Base-by-base conservation (phyloP, 768 basidiomycete genomes). In the Boletus vinaceobasis region DNA sequence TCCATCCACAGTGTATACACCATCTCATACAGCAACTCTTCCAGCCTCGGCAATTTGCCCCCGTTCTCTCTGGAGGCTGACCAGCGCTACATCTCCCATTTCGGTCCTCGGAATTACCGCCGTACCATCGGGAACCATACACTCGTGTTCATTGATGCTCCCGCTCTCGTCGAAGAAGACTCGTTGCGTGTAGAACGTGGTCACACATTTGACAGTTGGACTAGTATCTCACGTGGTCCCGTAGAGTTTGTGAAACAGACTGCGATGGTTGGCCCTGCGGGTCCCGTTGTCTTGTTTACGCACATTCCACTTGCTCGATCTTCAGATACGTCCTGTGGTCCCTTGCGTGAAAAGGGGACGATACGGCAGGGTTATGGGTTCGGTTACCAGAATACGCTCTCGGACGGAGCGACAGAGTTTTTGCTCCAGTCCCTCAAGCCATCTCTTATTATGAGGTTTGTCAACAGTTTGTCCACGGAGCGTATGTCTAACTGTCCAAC, bases 281-380 rank as follows among this genome's bases (percentile, higher is more conserved):
- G 77, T 35, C 86, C 88, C 0, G 70, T 80, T n/a, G 74, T 95
- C 21, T 74, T 96, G 29, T 82, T 97, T 54, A 87, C 82, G 3
- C 95, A 98, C 66, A 92, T 98, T 45, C 95, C 95, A n/a, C 80
- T 98, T 9, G 82, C 82, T 40, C 79, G 95, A 39, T 82, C 86
- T 4, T 82, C 83, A 38, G 78, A 77, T 7, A 77, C 85, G 3
- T 63, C 73, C 19, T 98, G 95, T 67, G 94, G 95, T 11, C 85
- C 86, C 1, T 68, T 83, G 21, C 81, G 93, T 43, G 93, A 97
- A 70, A 77, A 75, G 36, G 86, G 88, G 2, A 79, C 78, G 14
- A 88, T 97, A 64, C 79, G 79, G 13, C 82, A 84, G 53, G 93
- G 89, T 1, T 75, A 77, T 11, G 93, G 93, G 7, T 74, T 81